phyloP scores from a whole-genome alignment of 495 filamentous ascomycete species.

The Annulohypoxylon stygium region DNA sequence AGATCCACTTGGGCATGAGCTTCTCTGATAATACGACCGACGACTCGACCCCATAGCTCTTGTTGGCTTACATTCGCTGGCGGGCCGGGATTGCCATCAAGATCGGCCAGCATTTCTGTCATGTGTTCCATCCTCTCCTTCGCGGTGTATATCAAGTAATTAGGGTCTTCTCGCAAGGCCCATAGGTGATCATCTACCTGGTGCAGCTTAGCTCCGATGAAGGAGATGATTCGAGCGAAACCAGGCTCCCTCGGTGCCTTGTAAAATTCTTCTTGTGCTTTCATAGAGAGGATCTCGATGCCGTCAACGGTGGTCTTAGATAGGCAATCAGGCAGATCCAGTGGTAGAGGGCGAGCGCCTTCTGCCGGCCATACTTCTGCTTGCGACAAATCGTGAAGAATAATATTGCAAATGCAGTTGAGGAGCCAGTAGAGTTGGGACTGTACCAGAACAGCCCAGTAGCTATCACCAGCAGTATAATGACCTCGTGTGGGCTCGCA shows the following conservation, averaged over 20 bases:
- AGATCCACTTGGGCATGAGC: not conserved
- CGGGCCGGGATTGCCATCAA: slow-evolving; percentile 49
- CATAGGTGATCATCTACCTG: slow-evolving; percentile 65
- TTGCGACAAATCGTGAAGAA: slow-evolving; percentile 60
- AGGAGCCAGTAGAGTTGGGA: slow-evolving; percentile 60
- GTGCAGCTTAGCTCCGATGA: slow-evolving; percentile 55
- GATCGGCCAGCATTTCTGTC: slow-evolving; percentile 53
- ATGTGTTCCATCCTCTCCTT: slow-evolving; percentile 59
- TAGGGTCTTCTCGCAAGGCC: slow-evolving; percentile 68
- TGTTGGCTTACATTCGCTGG: not conserved
- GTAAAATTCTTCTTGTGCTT: slow-evolving; percentile 62
- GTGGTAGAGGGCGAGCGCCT: slow-evolving; percentile 19
- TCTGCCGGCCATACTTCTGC: slow-evolving; percentile 4
- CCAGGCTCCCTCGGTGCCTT: slow-evolving; percentile 57
- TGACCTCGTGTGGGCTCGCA: not conserved
- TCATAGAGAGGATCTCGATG: slow-evolving; percentile 44
- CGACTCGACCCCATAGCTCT: not conserved
- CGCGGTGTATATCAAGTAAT: slow-evolving; percentile 60
- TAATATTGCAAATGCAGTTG: slow-evolving; percentile 50
- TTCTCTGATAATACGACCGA: not conserved
- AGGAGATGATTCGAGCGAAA: slow-evolving; percentile 53
- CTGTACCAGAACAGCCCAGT: slow-evolving; percentile 63
- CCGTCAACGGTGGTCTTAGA: slow-evolving; percentile 27
- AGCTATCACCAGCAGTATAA: slow-evolving; percentile 56
- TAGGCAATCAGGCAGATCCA: slow-evolving; percentile 51